Percentiles rank a stretch among this genome's conserved stretches.
phyloP scores from a whole-genome alignment of 1,284 basidiomycete genomes.

The Sphagnurus paluster region DNA sequence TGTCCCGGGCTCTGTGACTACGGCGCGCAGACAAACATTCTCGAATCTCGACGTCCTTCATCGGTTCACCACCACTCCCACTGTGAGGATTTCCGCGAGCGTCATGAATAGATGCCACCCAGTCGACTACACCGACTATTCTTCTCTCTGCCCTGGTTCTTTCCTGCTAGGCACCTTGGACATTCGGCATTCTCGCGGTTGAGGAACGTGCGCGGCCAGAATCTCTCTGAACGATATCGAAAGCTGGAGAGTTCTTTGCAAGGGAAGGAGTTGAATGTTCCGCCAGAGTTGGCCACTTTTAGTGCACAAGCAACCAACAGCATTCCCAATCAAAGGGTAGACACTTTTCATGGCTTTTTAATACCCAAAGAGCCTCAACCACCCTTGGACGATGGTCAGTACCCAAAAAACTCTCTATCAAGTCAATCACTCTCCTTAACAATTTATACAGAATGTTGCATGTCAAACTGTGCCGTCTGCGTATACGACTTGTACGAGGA shows the following conservation, averaged over 20 bases:
- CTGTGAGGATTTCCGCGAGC: constrained; percentile 4
- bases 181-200: constrained; percentile 10
- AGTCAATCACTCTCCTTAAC: constrained; percentile 2
- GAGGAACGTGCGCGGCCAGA: constrained; percentile 29
- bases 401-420: constrained; percentile 1
- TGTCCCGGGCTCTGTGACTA: not conserved
- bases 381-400: constrained; percentile 65
- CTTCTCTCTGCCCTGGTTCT: not conserved
- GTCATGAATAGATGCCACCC: constrained; percentile 21
- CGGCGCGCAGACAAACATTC: constrained; percentile 10
- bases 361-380: constrained; percentile 60
- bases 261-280: constrained; percentile 37
- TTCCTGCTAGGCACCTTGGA: constrained; percentile 3
- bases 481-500: constrained; percentile 88
- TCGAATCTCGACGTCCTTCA: not conserved
- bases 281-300: too few species aligned
- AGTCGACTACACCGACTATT: constrained; percentile 12
- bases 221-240: constrained; percentile 48
- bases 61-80: constrained; percentile 6
- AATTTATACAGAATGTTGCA: constrained; percentile 73
- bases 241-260: constrained; percentile 55
- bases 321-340: constrained; percentile 14
- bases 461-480: constrained; percentile 89
- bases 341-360: constrained; percentile 53
- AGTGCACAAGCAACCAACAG: not conserved